Evolutionary conservation across 164 flowering plant species (phyloP).

Genomic region (Tinospora cordifolia): DNA sequence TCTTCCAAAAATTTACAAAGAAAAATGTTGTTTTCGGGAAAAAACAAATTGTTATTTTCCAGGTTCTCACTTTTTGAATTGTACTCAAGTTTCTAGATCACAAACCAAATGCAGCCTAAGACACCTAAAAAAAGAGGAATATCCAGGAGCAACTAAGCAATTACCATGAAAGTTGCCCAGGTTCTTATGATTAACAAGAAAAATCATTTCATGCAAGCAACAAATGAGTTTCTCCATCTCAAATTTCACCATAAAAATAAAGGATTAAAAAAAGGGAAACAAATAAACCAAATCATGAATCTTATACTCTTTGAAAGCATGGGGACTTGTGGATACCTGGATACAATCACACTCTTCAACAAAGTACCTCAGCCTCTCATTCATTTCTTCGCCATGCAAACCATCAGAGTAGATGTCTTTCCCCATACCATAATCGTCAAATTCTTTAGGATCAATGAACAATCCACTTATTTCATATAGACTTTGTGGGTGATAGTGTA

Average conservation of each 20-base stretch:
- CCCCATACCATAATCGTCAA: conserved; percentile 75
- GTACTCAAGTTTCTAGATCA: not conserved
- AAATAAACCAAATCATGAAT: not conserved
- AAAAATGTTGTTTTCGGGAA: too few relatives aligned
- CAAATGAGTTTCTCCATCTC: not conserved
- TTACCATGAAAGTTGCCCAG: not conserved
- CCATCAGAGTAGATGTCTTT: conserved; percentile 52
- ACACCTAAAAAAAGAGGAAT: not conserved
- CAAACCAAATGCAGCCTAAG: too few relatives aligned
- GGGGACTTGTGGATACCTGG: conserved; percentile 45
- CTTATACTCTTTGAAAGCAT: not conserved
- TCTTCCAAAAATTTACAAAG: too few relatives aligned
- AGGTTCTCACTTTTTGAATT: too few relatives aligned
- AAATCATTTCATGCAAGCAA: not conserved
- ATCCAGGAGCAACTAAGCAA: not conserved
- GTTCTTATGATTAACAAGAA: not conserved
- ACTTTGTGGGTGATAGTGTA: conserved; percentile 88
- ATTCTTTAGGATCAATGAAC: conserved; percentile 47
- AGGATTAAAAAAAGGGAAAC: not conserved
- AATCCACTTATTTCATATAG: conserved; percentile 64
- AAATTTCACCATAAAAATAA: not conserved
- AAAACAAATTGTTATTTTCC: too few relatives aligned
- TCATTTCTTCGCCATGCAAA: conserved; percentile 62
- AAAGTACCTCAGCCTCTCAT: conserved; percentile 81
- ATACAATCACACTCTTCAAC: conserved; percentile 90